These are phyloP conservation scores for Pyrrhoderma noxium DNA, from an alignment of 1,284 basidiomycete genomes.

Conservation along the genomic window DNA sequence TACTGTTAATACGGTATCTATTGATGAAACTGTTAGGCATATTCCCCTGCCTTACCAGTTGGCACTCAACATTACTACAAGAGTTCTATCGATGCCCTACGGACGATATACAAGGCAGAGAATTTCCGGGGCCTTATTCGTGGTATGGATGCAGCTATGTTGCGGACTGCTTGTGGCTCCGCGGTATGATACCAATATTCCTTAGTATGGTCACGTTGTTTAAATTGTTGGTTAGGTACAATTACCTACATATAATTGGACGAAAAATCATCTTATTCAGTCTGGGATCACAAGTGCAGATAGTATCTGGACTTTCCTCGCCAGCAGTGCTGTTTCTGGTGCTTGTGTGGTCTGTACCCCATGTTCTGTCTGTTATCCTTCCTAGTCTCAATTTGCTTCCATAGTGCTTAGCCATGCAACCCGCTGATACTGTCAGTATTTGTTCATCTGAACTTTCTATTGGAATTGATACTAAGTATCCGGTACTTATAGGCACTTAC, in stretches of 20 bases:
- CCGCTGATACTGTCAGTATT: conserved; percentile 70
- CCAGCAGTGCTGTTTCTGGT: conserved; percentile 85
- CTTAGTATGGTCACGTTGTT: neutral
- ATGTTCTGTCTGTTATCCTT: conserved; percentile 5
- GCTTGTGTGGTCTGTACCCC: conserved; percentile 72
- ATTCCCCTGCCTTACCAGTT: conserved; percentile 89
- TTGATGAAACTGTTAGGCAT: conserved; percentile 51
- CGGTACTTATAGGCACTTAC: conserved; percentile 90
- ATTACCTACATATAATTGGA: conserved; percentile 92
- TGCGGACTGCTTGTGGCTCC: conserved; percentile 91
- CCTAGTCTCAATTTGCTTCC: conserved; percentile 11
- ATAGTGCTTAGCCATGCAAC: conserved; percentile 83
- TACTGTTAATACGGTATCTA: neutral
- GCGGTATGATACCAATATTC: conserved; percentile 32
- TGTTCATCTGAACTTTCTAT: conserved; percentile 13
- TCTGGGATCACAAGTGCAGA: conserved; percentile 61
- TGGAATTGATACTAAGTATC: neutral
- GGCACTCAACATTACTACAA: conserved; percentile 92
- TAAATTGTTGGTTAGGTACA: conserved; percentile 54
- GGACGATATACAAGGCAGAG: conserved; percentile 75
- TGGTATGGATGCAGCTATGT: conserved; percentile 89
- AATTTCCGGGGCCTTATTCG: conserved; percentile 75
- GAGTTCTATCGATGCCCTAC: conserved; percentile 73
- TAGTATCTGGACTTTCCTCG: conserved; percentile 83
- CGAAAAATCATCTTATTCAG: conserved; percentile 70